Base-by-base conservation (phyloP, 208 protist genomes). In the Trypanosoma rangeli region DNA sequence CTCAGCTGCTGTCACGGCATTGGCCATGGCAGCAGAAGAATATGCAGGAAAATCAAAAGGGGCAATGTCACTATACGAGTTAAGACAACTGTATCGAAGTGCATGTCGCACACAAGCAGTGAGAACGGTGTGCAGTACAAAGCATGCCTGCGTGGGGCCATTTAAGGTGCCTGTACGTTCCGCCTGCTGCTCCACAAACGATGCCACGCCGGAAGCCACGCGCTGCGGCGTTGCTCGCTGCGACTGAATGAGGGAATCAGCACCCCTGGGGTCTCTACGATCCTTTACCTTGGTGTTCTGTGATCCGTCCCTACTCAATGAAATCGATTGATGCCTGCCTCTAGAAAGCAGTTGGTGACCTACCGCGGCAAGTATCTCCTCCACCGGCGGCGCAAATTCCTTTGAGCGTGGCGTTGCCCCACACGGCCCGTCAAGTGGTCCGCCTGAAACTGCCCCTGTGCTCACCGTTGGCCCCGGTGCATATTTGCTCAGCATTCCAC, bases 41-140 rank as follows among this genome's bases (percentile, higher is more conserved):
- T 9, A 33, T 37, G 53, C 22, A 58, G 24, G 12, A 29, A 29
- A 55, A 31, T 1, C 5, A 29, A 5, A 10, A 35, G 22, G 13
- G 24, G 22, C 31, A 55, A 7, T 3, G 22, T 61, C 52, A 49
- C 24, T 18, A 44, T 44, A 26, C 37, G 24, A 1, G 0, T 69
- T 20, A 28, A 76, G 5, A 7, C 54, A 31, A 28, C 70, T 70
- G 39, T 70, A 68, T 1, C 46, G 70, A 46, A 76, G 56, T 26
- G 70, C 62, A 39, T 70, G 64, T 50, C 64, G 70, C 42, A 76
- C 64, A 53, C 63, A 76, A 1, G 70, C 56, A 22, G 70, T 69
- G 15, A 70, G 48, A 69, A 70, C 64, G 4, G 52, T 68, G 49
- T 76, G 60, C 3, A 76, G 31, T 1, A 76, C 18, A 62, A 76